Evolutionary conservation across 768 basidiomycete genomes (phyloP), one percentile per base, ranked within the genome.

Genomic region (Tylopilus intermedius): DNA sequence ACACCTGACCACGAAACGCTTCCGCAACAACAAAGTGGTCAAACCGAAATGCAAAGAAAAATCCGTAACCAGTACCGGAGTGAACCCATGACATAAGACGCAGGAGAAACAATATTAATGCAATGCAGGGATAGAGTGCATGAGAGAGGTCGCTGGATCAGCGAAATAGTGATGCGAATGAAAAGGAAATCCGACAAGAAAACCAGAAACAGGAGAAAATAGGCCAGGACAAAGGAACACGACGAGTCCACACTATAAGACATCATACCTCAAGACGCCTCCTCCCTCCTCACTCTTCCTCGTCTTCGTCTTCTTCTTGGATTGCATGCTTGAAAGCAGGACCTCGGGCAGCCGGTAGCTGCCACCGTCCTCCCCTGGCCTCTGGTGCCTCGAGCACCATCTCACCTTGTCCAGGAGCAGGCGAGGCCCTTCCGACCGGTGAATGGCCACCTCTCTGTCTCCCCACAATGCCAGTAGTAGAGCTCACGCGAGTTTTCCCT

Each of bases 301-400:
- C 90, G 21, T 76, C 90, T 66, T 91, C 90, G 58, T 92, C 90
- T 64, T 90, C 90, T 65, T 91, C 90, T 66, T 90, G 86, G 50
- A 90, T 90, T 5, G 86, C 70, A 57, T 84, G 80, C 60, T 63
- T 72, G 60, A 88, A 88, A 8, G 88, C 83, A 46, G 80, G 82
- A 1, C 87, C 88, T 24, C 88, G 79, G n/a, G 70, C 75, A 45
- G 74, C 67, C 24, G 90, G 88, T 11, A 92, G 72, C 63, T 88
- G 86, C 55, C 89, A 74, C 58, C 89, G 74, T 29, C 81, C 79
- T 0, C 77, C 72, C 52, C 84, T 73, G 7, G 75, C 61, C 50
- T 83, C 82, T 4, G 73, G 66, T 3, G 73, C 56, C 11, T 84
- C 79, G 50, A 77, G 77, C 10, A 61, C 49, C 22, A 69, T 67